These are phyloP conservation scores for Calonectria henricotiae DNA, from an alignment of 2,329 filamentous ascomycete genomes.

Conservation along the genomic window DNA sequence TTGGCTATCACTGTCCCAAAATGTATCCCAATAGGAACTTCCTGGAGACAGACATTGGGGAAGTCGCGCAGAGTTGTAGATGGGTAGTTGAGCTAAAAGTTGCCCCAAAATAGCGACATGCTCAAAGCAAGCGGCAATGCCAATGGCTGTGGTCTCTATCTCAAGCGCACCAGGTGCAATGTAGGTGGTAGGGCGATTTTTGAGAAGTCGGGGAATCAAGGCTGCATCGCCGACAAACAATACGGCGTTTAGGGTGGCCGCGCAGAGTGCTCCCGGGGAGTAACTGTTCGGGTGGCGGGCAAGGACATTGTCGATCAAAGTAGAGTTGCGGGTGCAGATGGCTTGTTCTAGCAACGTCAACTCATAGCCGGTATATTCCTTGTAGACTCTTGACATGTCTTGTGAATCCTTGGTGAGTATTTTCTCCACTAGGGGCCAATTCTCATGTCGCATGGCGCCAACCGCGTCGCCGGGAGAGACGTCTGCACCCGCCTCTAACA, in stretches of 20 bases:
- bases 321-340: background rate
- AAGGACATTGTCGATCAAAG: background rate
- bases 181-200: background rate
- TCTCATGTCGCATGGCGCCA: background rate
- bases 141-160: conserved; percentile 4
- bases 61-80: background rate
- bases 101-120: background rate
- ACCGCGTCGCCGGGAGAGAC: conserved; percentile 4
- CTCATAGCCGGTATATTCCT: too few species aligned
- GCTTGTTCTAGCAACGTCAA: background rate
- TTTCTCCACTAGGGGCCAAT: background rate
- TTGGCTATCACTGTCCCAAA: too few species aligned
- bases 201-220: background rate
- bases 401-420: background rate
- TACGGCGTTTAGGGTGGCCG: background rate
- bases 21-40: too few species aligned
- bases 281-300: background rate
- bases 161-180: background rate
- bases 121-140: background rate
- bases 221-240: background rate
- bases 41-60: too few species aligned
- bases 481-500: background rate
- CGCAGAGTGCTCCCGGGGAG: conserved; percentile 5
- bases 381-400: background rate
- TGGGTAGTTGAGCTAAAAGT: background rate